Conservation (phyloP, 306 rosid species). For the Prunus dulcis region DNA sequence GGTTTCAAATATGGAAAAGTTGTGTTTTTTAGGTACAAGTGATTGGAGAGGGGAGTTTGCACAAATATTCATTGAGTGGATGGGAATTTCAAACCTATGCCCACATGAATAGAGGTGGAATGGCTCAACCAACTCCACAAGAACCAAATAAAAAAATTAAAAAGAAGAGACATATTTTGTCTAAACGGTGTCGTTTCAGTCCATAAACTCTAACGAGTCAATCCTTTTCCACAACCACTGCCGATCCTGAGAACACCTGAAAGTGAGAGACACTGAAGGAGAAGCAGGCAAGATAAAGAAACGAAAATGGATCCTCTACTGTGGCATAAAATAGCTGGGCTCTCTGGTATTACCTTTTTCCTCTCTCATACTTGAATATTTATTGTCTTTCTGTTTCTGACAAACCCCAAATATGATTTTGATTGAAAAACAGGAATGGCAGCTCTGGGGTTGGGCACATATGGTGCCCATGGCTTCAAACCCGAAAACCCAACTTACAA, state of each 20-base stretch:
- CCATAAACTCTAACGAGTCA: not conserved
- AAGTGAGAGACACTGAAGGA: not conserved
- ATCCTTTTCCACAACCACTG: no score
- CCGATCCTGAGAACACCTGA: not conserved
- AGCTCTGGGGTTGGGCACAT: constrained; percentile 87
- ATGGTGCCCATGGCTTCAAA: constrained; percentile 84
- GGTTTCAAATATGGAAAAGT: no score
- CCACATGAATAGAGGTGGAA: no score
- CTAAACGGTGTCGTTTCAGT: not conserved
- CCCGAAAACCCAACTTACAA: constrained; percentile 76
- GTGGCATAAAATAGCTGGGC: constrained; percentile 93
- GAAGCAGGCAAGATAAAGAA: not conserved
- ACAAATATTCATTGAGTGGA: no score
- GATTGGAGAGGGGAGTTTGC: no score
- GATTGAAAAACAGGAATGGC: constrained; percentile 57
- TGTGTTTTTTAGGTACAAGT: no score
- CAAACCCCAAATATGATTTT: constrained; percentile 6
- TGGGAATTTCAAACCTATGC: no score
- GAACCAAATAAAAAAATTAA: no score
- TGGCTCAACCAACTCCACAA: no score
- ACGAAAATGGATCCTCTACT: constrained; percentile 49
- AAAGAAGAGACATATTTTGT: not conserved
- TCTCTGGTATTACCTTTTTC: constrained; percentile 51
- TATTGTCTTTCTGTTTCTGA: not conserved
- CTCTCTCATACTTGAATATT: not conserved